phyloP scores from a whole-genome alignment of 192 early-diverging fungal species.

The Borealophlyctis nickersoniae region DNA sequence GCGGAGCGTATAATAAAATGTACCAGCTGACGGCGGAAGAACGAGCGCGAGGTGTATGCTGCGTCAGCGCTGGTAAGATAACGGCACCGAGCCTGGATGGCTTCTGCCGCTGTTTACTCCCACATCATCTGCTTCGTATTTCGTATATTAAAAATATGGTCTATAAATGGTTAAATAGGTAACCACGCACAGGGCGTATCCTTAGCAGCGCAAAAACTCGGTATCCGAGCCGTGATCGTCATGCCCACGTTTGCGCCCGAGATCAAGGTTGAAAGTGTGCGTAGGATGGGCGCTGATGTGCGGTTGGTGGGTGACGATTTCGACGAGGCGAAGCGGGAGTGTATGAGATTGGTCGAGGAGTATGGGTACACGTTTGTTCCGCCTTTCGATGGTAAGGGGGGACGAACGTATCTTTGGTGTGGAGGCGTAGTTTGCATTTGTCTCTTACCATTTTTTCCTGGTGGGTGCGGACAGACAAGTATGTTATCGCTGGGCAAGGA shows the following conservation, averaged over 20 bases:
- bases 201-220: slow-evolving; percentile 47
- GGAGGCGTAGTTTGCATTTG: too few relatives aligned
- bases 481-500: slow-evolving; percentile 54
- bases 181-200: slow-evolving; percentile 49
- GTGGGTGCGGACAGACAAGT: slow-evolving; percentile 61
- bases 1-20: slow-evolving; percentile 53
- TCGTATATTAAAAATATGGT: too few relatives aligned
- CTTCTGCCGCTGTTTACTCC: too few relatives aligned
- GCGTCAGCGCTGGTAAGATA: too few relatives aligned
- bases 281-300: slow-evolving; percentile 44
- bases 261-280: slow-evolving; percentile 51
- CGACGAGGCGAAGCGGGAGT: slow-evolving; percentile 51
- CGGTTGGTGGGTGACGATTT: slow-evolving; percentile 47
- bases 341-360: slow-evolving; percentile 32
- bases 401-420: background rate
- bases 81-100: too few relatives aligned
- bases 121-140: too few relatives aligned
- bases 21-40: slow-evolving; percentile 40
- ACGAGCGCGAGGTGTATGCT: slow-evolving; percentile 35
- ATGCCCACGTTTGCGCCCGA: slow-evolving; percentile 54
- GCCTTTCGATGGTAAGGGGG: slow-evolving; percentile 6
- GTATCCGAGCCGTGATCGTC: slow-evolving; percentile 44
- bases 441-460: slow-evolving; percentile 16
- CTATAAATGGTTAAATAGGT: slow-evolving; percentile 11
- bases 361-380: background rate